Base-by-base conservation (phyloP, 805 yeast species). In the Cyberlindnera euphorbiiphila region DNA sequence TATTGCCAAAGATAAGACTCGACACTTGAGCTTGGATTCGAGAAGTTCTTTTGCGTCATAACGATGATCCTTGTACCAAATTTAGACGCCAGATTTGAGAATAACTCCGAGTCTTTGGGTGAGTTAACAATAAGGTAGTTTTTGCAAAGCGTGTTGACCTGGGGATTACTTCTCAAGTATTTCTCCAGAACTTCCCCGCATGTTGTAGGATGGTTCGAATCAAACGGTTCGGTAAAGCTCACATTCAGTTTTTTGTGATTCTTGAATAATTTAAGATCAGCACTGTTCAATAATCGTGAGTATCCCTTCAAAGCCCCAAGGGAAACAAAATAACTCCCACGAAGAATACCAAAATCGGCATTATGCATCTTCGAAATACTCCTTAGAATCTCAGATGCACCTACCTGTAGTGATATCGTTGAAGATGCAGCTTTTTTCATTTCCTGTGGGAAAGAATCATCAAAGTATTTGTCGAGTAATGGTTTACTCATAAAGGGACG, bases 101-200 rank as follows among this genome's bases (percentile, higher is more conserved):
- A 51, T 25, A 49, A 43, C 24, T 53, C 56, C 12, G 51, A 47
- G 19, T 37, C 44, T 6, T 32, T 15, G 4, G 56, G 55, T 4
- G 49, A 42, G 15, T 51, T 41, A n/a, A 51, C 42, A 15, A 53
- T 45, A 4, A 53, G 11, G 22, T 47, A 51, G 29, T 51, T 46
- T 35, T 39, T 49, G 9, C 40, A n/a, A 9, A 28, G 36, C 5
- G 38, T 12, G 11, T 41, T 36, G 16, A 16, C 32, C 12, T 34
- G 37, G 5, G 32, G 13, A 7, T 42, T 32, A 2, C 48, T 23
- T 19, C 37, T 37, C 6, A 52, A 21, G 33, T 52, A 52, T 9
- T n/a, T 31, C 31, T 36, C 40, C n/a, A 39, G 22, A 16, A 19
- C 26, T 13, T 21, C 15, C 15, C 28, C 32, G 13, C 32, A 28